Percentiles rank a stretch among this genome's conserved stretches.
Evolutionary conservation across 306 rosid species (phyloP).

Genomic region (Castanea crenata): DNA sequence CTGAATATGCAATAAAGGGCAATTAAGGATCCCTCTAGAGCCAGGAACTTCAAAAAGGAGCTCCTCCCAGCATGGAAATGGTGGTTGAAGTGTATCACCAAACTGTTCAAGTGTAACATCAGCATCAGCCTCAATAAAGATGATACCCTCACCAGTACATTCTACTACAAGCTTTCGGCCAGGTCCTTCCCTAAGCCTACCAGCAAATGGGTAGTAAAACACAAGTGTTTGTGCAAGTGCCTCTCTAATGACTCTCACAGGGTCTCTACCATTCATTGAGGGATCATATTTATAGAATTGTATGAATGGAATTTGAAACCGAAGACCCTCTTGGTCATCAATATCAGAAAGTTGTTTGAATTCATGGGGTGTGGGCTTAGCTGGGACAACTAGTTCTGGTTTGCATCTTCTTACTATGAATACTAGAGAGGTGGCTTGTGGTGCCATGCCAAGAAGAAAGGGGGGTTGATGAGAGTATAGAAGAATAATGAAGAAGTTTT

Average conservation of each 20-base stretch:
- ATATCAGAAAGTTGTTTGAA: slow-evolving; percentile 35
- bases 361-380: slow-evolving; percentile 30
- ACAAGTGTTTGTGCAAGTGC: slow-evolving; percentile 35
- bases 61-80: slow-evolving; percentile 1
- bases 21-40: not conserved
- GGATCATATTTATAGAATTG: slow-evolving; percentile 28
- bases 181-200: slow-evolving; percentile 36
- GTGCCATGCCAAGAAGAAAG: not conserved
- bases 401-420: slow-evolving; percentile 23
- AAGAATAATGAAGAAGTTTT: not conserved
- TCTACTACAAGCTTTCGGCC: slow-evolving; percentile 16
- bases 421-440: not conserved
- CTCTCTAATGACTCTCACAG: slow-evolving; percentile 26
- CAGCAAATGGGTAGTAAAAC: slow-evolving; percentile 43
- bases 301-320: slow-evolving; percentile 38
- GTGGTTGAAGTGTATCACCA: not conserved
- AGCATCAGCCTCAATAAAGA: no score
- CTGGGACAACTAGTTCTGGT: slow-evolving; percentile 32
- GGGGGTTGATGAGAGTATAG: not conserved
- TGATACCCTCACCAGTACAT: not conserved
- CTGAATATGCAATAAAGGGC: not conserved
- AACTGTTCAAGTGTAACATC: not conserved
- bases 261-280: slow-evolving; percentile 34
- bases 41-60: slow-evolving; percentile 1
- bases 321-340: slow-evolving; percentile 40